Conservation (phyloP, 176 grass and related monocot genomes). For the Urochloa ruziziensis region DNA sequence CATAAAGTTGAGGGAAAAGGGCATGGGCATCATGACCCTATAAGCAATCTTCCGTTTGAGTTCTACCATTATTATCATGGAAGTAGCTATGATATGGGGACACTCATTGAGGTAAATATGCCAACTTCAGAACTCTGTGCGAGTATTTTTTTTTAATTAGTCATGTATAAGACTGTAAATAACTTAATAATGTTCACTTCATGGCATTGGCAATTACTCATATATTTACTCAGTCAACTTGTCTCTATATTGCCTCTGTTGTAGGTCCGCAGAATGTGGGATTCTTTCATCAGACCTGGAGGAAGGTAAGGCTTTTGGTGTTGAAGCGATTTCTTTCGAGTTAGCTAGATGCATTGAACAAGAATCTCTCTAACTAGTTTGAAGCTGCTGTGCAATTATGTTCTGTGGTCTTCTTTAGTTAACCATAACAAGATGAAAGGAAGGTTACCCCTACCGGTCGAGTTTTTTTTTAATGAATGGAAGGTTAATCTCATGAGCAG, state of each 20-base stretch:
- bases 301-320: slow-evolving; percentile 61
- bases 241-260: slow-evolving; percentile 34
- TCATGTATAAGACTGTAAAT: not conserved
- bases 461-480: too few relatives aligned
- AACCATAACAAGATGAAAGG: slow-evolving; percentile 11
- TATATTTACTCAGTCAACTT: not conserved
- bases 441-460: too few relatives aligned
- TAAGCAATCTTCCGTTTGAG: slow-evolving; percentile 80
- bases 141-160: not conserved
- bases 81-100: slow-evolving; percentile 93
- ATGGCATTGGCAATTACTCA: slow-evolving; percentile 5
- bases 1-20: slow-evolving; percentile 47
- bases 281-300: slow-evolving; percentile 86
- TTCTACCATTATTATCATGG: slow-evolving; percentile 99
- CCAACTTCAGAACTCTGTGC: slow-evolving; percentile 26
- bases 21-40: slow-evolving; percentile 47
- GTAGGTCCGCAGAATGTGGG: slow-evolving; percentile 95
- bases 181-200: not conserved
- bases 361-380: not conserved
- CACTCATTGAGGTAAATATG: slow-evolving; percentile 87
- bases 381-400: not conserved
- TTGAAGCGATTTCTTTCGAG: not conserved
- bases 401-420: slow-evolving; percentile 4
- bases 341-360: not conserved
- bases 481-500: not conserved